A percentile compares a stretch with the other conserved stretches of the same genome.
Evolutionary conservation across 768 basidiomycete species (phyloP).

Genomic region (Atractiella rhizophila): DNA sequence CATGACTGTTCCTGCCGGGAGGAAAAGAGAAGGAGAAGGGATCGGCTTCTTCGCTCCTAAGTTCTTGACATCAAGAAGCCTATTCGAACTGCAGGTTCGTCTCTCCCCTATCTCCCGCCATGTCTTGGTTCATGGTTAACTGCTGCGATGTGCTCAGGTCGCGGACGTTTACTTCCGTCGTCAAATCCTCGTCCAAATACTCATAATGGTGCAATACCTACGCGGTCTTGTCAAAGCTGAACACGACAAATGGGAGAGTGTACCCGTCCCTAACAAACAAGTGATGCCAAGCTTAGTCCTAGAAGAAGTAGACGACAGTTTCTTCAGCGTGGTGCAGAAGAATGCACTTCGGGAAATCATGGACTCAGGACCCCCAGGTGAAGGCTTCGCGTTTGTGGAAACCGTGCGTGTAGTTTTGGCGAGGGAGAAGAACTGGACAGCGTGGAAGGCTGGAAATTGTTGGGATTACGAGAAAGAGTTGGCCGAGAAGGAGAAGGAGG

Average conservation of each 20-base stretch:
- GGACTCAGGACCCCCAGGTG: conserved; percentile 36
- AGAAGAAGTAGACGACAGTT: conserved; percentile 22
- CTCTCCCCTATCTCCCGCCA: not conserved
- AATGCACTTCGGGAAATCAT: conserved; percentile 31
- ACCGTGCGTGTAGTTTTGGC: conserved; percentile 46
- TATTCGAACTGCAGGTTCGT: conserved; percentile 61
- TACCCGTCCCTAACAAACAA: conserved; percentile 9
- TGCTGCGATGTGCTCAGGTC: conserved; percentile 29
- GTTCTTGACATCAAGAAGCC: conserved; percentile 63
- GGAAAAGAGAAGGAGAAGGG: conserved; percentile 28
- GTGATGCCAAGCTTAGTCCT: conserved; percentile 4
- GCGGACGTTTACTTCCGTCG: conserved; percentile 80
- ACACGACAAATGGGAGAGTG: conserved; percentile 35
- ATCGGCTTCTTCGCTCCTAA: conserved; percentile 94
- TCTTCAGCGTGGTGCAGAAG: conserved; percentile 36
- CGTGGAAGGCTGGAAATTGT: no score
- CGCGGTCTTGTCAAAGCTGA: conserved; percentile 43
- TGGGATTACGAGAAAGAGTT: no score
- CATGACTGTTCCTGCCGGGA: not conserved
- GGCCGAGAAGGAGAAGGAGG: no score
- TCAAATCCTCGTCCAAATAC: conserved; percentile 55
- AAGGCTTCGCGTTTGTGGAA: conserved; percentile 48
- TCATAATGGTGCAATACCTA: conserved; percentile 25
- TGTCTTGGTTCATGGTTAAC: conserved; percentile 1
- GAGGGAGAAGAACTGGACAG: conserved; percentile 73